Percentiles rank a stretch among this genome's conserved stretches.
These are phyloP conservation scores for Blastobotrys parvus DNA, from an alignment of 805 yeast genomes.

Conservation along the genomic window DNA sequence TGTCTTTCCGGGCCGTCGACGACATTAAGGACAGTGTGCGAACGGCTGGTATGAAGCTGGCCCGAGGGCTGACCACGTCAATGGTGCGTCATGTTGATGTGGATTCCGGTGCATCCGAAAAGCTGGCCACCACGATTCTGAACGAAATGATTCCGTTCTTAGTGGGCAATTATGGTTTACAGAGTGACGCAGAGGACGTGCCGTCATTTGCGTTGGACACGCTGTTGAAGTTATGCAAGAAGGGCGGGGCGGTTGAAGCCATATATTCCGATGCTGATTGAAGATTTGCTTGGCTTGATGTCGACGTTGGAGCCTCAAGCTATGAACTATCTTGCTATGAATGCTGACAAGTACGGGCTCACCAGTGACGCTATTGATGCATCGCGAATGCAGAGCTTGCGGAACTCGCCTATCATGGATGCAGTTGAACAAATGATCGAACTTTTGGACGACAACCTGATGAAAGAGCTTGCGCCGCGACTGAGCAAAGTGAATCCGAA, in stretches of 20 bases:
- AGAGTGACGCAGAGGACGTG: slow-evolving; percentile 82
- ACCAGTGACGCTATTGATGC: slow-evolving; percentile 68
- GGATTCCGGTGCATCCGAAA: slow-evolving; percentile 31
- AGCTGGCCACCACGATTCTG: slow-evolving; percentile 41
- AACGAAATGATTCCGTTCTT: slow-evolving; percentile 66
- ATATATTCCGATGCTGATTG: slow-evolving; percentile 59
- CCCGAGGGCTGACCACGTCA: slow-evolving; percentile 56
- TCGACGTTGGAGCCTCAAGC: slow-evolving; percentile 89
- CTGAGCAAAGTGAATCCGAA: slow-evolving; percentile 51
- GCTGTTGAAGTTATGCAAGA: slow-evolving; percentile 58
- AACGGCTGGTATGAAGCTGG: slow-evolving; percentile 62
- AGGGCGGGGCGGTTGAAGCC: slow-evolving; percentile 50
- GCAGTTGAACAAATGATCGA: slow-evolving; percentile 67
- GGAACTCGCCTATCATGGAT: slow-evolving; percentile 82
- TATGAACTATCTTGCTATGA: slow-evolving; percentile 72
- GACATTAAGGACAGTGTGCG: slow-evolving; percentile 93
- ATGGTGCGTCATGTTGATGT: slow-evolving; percentile 50
- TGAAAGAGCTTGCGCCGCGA: slow-evolving; percentile 41
- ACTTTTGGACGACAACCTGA: slow-evolving; percentile 41
- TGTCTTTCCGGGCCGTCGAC: slow-evolving; percentile 84
- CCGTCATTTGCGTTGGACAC: slow-evolving; percentile 70
- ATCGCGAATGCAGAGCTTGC: slow-evolving; percentile 60
- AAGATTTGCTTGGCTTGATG: slow-evolving; percentile 61
- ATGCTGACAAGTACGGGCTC: slow-evolving; percentile 81
- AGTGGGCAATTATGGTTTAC: slow-evolving; percentile 67